Base-by-base conservation (phyloP, 2,329 filamentous ascomycete species). In the Sporothrix dimorphospora region DNA sequence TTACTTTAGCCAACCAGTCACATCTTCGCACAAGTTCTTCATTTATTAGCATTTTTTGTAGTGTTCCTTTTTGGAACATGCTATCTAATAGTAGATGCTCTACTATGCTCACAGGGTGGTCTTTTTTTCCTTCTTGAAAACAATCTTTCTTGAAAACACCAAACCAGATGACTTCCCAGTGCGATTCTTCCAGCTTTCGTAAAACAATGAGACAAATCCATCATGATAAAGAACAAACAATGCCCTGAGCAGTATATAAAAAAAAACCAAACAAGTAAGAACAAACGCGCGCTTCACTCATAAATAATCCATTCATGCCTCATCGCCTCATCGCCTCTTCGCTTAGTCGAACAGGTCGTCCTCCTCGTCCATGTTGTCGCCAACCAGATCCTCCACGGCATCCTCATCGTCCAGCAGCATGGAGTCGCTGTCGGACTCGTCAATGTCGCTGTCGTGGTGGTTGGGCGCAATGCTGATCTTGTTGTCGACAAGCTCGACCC, bases 401-500 rank as follows among this genome's bases (percentile, higher is more conserved):
- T 93, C 92, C 45, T 87, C 84, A 73, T 94, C 91, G 53, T 79
- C 78, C 68, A 91, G 83, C 90, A 94, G 91, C 65, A 93, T 91
- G 14, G 88, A 86, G 73, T 94, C 92, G 8, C 91, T 89, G 27
- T 86, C 87, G 7, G 71, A 72, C 4, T 71, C 73, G 51, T 51
- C 53, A 34, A 80, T 78, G 71, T 87, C 87, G 75, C 87, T 89
- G 57, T 90, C 89, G 0, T 79, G 75, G 80, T 98, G 96, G 81
- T 99, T 98, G 7, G 94, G 86, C 30, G 96, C 79, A 1, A 99
- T 94, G 2, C 89, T 83, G 73, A 98, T 91, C 80, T 93, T 92
- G 61, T 93, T 92, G 75, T 94, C 89, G 40, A 91, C 87, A 73
- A 98, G 86, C 61, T 93, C 90, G 30, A 98, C 93, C 34, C 88